Conservation (phyloP, 2,329 filamentous ascomycete genomes). For the Penicillium sp. region DNA sequence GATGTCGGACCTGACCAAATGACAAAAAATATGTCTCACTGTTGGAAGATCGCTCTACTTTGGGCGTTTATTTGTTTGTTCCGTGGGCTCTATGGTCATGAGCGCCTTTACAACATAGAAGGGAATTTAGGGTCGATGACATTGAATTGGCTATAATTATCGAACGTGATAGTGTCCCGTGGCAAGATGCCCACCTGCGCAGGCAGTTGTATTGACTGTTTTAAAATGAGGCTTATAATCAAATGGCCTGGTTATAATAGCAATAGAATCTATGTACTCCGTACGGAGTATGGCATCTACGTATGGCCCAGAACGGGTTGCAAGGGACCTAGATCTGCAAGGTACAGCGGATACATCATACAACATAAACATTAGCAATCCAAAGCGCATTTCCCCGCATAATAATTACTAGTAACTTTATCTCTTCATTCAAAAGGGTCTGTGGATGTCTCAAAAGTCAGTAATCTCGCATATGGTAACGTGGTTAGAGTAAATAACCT, state of each 20-base stretch:
- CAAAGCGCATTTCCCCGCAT: not conserved
- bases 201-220: not conserved
- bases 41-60: not conserved
- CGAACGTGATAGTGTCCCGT: not conserved
- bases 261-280: not conserved
- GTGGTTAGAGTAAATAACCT: not conserved
- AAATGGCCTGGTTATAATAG: not conserved
- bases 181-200: not conserved
- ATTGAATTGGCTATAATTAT: not conserved
- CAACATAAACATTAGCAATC: not conserved
- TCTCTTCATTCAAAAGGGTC: not conserved
- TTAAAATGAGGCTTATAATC: not conserved
- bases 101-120: not conserved
- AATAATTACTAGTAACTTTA: not conserved
- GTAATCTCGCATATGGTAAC: not conserved
- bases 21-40: not conserved
- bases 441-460: not conserved
- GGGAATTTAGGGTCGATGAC: not conserved
- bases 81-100: too few relatives aligned
- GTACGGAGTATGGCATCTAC: too few relatives aligned
- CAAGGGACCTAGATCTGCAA: conserved; percentile 10
- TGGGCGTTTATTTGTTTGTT: not conserved
- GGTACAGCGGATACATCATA: conserved; percentile 1
- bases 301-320: not conserved
- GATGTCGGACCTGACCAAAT: not conserved